phyloP scores from a whole-genome alignment of 306 rosid genomes.

The Citrullus amarus region DNA sequence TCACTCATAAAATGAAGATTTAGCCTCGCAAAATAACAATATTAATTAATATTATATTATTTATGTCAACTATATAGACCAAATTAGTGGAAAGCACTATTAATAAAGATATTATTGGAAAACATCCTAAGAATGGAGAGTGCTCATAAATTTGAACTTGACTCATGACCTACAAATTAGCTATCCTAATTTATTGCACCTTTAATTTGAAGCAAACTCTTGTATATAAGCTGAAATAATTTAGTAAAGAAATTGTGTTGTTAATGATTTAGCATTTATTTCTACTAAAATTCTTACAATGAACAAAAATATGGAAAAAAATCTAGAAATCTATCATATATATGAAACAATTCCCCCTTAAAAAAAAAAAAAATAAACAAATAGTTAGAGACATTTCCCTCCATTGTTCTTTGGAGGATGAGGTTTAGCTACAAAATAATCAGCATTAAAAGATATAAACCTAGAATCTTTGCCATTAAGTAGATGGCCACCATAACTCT shows the following conservation, averaged over 20 bases:
- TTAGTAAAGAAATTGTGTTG: neutral
- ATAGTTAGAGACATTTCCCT: neutral
- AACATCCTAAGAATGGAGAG: neutral
- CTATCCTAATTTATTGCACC: too few relatives aligned
- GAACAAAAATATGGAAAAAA: neutral
- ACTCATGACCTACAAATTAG: neutral
- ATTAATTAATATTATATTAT: too few relatives aligned
- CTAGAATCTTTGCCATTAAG: neutral
- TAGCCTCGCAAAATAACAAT: too few relatives aligned
- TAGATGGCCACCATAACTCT: too few relatives aligned
- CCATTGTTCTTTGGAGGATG: conserved; percentile 14
- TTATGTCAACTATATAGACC: neutral
- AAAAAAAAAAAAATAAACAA: neutral
- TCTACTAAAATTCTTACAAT: neutral
- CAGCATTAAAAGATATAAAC: conserved; percentile 3
- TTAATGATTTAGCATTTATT: neutral
- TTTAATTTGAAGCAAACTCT: neutral
- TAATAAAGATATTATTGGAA: neutral
- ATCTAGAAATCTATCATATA: neutral
- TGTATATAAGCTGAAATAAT: neutral
- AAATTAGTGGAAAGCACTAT: neutral
- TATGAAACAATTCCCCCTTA: neutral
- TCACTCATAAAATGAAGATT: too few relatives aligned
- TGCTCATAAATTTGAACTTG: neutral
- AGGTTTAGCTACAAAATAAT: conserved; percentile 8